Evolutionary conservation across 148 eudicot species (phyloP).

Genomic region (Nyssa sinensis): DNA sequence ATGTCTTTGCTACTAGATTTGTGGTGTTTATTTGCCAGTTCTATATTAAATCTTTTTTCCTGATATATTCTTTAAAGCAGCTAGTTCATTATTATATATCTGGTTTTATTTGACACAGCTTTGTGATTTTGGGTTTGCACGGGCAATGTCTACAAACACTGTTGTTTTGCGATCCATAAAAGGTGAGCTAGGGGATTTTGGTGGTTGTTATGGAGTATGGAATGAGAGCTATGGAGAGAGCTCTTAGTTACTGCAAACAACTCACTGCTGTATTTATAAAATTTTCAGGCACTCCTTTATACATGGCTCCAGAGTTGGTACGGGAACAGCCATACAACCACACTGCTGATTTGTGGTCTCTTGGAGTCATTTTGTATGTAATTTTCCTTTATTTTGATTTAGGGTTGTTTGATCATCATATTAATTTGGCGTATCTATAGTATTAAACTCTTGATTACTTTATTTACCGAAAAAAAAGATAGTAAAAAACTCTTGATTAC

Average conservation of each 20-base stretch:
- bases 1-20: neutral
- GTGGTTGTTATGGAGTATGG: neutral
- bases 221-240: neutral
- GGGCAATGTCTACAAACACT: constrained; percentile 98
- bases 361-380: constrained; percentile 94
- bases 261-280: neutral
- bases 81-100: too few species aligned
- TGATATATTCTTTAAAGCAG: neutral
- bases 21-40: neutral
- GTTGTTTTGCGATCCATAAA: constrained; percentile 95
- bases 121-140: constrained; percentile 99
- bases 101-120: constrained; percentile 53
- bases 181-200: constrained; percentile 50
- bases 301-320: constrained; percentile 99
- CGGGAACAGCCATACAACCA: constrained; percentile 99
- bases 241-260: neutral
- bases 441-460: neutral
- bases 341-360: constrained; percentile 99
- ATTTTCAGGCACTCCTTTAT: constrained; percentile 84
- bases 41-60: neutral
- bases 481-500: too few species aligned
- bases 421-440: neutral
- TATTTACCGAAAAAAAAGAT: too few species aligned
- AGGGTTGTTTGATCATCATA: too few species aligned
- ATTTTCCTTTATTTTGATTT: constrained; percentile 5